Evolutionary conservation across 805 yeast species (phyloP), one percentile per base, ranked within the genome.

Genomic region (Metschnikowia cubensis): DNA sequence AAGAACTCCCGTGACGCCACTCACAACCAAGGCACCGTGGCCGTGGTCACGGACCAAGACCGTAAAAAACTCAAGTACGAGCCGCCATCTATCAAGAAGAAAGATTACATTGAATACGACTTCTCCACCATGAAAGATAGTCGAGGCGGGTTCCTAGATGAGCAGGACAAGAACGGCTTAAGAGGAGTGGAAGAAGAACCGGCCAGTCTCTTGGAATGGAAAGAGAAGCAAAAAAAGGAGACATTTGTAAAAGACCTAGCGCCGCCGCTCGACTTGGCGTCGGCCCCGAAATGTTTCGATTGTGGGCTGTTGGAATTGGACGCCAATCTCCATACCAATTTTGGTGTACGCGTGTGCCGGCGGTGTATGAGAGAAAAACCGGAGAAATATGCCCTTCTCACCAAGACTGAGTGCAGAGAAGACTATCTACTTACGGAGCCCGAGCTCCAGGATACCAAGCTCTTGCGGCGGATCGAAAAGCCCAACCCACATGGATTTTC

Each of bases 391-490:
- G 81, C 98, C 0, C 67, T 94, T 18, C 69, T 94, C 46, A 94
- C 99, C 6, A 94, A 94, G 68, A 94, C 99, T 0, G 99, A 94
- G 68, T 90, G 97, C 66, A 80, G 83, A 37, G 92, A 87, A 58
- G 99, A 94, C 69, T 94, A 94, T 65, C 77, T 94, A 38, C 66
- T 94, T 29, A 94, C 99, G 0, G 99, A 94, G 44, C 94, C 97
- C 0, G 99, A 94, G 64, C 74, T 94, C 39, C 77, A 80, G 47
- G 99, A 94, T 64, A 68, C 67, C 5, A 73, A 66, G 1, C 67
- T 91, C 21, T 73, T 94, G 52, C 85, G 85, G 10, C 80, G 94
- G 54, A 71, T 92, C 52, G 96, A 90, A 54, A 88, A 91, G 59
- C 89, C 96, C 2, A 94, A 94, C 62, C 99, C 99, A 0, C 96